Evolutionary conservation across 2,329 filamentous ascomycete genomes (phyloP), one percentile per base, ranked within the genome.

Genomic region (Epichloe sp.): DNA sequence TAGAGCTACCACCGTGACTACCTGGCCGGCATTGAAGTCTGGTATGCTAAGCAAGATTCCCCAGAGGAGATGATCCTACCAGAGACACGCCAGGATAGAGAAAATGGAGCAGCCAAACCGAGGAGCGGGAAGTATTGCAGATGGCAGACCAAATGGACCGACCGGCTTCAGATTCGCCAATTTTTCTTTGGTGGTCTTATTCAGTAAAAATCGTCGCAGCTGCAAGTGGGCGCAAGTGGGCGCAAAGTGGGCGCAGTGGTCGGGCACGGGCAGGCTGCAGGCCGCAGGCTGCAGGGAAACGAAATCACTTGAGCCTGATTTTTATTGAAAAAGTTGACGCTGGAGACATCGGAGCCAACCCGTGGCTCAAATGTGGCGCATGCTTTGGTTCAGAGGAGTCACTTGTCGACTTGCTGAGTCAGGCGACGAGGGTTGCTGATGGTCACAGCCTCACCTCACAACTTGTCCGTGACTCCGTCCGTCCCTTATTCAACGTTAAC

Each of bases 1-100:
- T 83, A 85, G 82, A 86, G 80, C 81, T 77, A 68, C 71, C 74
- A 76, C 73, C 68, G 71, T 70, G 82, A 74, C 87, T 91, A 86
- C 77, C 82, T 77, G 63, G 65, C 63, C 68, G 69, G 76, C 79
- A 82, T 82, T 79, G 75, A 76, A 58, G 56, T 58, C 47, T 43
- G 46, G 37, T 47, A 15, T 44, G 11, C 19, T 34, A 37, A 43
- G n/a, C n/a, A 26, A 21, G 12, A 48, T 44, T 38, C 36, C 5
- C 38, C 37, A 26, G 17, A 41, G 41, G 31, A 36, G 14, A 43
- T 11, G 26, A 35, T n/a, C 21, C 36, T 38, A 38, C 42, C 36
- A 23, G 41, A 38, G 34, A n/a, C 15, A 23, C 44, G 44, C 40
- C 37, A 41, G 41, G 31, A 41, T 8, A 15, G 26, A 36, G 31